A percentile compares a stretch with the other conserved stretches of the same genome.
phyloP scores from a whole-genome alignment of 345 rosid species.

The Gossypium arboreum region DNA sequence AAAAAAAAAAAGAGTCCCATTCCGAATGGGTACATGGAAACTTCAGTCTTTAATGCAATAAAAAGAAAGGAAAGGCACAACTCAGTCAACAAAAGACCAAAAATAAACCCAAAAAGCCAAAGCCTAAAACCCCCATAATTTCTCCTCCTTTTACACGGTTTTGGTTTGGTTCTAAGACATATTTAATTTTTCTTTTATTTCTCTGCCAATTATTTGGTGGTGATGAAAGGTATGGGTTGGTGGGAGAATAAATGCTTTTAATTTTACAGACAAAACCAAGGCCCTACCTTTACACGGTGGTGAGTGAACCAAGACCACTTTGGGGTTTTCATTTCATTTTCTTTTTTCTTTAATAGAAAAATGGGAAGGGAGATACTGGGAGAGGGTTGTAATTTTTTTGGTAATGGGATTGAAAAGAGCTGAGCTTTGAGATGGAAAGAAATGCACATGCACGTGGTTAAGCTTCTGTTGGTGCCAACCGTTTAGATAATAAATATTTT shows the following conservation, averaged over 20 bases:
- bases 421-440: conserved; percentile 18
- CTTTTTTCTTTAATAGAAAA: no score
- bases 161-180: neutral
- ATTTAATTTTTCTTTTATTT: neutral
- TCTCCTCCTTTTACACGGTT: neutral
- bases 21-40: conserved; percentile 31
- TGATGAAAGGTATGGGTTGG: conserved; percentile 32
- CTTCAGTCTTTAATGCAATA: conserved; percentile 16
- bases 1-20: conserved; percentile 6
- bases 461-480: conserved; percentile 32
- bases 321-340: neutral
- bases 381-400: no score
- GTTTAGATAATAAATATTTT: conserved; percentile 7
- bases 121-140: neutral
- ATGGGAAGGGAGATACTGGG: no score
- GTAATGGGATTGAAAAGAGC: neutral
- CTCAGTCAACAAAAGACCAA: conserved; percentile 25
- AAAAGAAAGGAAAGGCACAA: conserved; percentile 13
- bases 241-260: conserved; percentile 48
- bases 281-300: conserved; percentile 12
- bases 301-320: conserved; percentile 22
- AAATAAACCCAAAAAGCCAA: conserved; percentile 12
- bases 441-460: conserved; percentile 55
- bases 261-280: conserved; percentile 17
- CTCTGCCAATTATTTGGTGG: conserved; percentile 21